Conservation (phyloP, 257 asterid species). For the Solanum etuberosum region DNA sequence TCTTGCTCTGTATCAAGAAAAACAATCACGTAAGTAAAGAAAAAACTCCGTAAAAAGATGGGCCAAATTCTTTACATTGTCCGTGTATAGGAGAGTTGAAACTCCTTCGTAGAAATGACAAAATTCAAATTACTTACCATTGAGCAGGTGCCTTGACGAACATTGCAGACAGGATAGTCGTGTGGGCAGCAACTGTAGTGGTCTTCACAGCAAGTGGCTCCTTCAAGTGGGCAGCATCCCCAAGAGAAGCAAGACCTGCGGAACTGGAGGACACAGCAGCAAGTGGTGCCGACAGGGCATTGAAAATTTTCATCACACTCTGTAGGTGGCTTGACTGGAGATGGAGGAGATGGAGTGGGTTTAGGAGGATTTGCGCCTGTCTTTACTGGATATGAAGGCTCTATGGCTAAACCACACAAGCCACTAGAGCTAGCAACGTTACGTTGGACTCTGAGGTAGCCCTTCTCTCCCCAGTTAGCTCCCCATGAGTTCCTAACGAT, state of each 20-base stretch:
- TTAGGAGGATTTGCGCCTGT: slow-evolving; percentile 41
- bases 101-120: no score
- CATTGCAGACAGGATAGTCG: slow-evolving; percentile 47
- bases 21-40: not conserved
- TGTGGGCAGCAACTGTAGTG: slow-evolving; percentile 65
- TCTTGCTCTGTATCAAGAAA: slow-evolving; percentile 37
- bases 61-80: not conserved
- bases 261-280: slow-evolving; percentile 43
- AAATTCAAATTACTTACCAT: slow-evolving; percentile 13
- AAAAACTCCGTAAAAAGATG: no score
- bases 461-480: slow-evolving; percentile 42
- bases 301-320: slow-evolving; percentile 29
- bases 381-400: slow-evolving; percentile 50
- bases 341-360: slow-evolving; percentile 56
- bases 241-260: slow-evolving; percentile 32
- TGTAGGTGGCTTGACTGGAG: slow-evolving; percentile 32
- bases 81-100: not conserved
- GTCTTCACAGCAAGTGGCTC: slow-evolving; percentile 58
- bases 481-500: slow-evolving; percentile 54
- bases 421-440: slow-evolving; percentile 22
- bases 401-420: slow-evolving; percentile 43
- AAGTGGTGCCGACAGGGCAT: slow-evolving; percentile 42
- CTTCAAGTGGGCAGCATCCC: slow-evolving; percentile 67
- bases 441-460: slow-evolving; percentile 41
- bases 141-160: slow-evolving; percentile 39